Conservation (phyloP, 345 rosid genomes). For the Iberis pinnata region DNA sequence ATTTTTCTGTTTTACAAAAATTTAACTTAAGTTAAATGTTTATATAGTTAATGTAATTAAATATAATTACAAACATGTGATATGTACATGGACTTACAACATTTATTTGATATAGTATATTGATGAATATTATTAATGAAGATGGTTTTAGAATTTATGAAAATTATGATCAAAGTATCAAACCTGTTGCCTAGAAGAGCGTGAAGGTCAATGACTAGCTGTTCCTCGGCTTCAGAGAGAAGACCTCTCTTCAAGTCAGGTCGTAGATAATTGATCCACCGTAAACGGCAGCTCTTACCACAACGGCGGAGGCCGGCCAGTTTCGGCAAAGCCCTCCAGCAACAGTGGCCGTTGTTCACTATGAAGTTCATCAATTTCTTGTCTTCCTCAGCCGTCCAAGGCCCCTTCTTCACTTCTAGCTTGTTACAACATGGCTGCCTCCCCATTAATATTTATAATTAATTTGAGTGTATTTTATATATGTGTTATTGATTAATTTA, state of each 20-base stretch:
- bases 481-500: too few relatives aligned
- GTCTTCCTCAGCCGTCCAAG: constrained; percentile 75
- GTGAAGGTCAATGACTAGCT: constrained; percentile 65
- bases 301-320: constrained; percentile 69
- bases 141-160: too few relatives aligned
- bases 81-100: too few relatives aligned
- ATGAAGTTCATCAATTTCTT: constrained; percentile 53
- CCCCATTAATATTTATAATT: constrained; percentile 28
- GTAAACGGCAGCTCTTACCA: constrained; percentile 78
- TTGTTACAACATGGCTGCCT: constrained; percentile 69
- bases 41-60: too few relatives aligned
- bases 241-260: constrained; percentile 71
- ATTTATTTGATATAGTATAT: too few relatives aligned
- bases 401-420: constrained; percentile 63
- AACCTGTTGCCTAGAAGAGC: constrained; percentile 70
- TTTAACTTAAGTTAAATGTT: too few relatives aligned
- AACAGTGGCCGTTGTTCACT: constrained; percentile 40
- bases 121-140: too few relatives aligned
- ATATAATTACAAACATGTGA: too few relatives aligned
- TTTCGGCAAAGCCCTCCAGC: constrained; percentile 71
- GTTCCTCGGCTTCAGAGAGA: constrained; percentile 51
- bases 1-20: too few relatives aligned
- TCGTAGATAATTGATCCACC: constrained; percentile 82
- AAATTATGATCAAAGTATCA: too few relatives aligned
- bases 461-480: too few relatives aligned